These are phyloP conservation scores for Aspergillus calidoustus DNA, from an alignment of 2,329 filamentous ascomycete genomes.

Conservation along the genomic window DNA sequence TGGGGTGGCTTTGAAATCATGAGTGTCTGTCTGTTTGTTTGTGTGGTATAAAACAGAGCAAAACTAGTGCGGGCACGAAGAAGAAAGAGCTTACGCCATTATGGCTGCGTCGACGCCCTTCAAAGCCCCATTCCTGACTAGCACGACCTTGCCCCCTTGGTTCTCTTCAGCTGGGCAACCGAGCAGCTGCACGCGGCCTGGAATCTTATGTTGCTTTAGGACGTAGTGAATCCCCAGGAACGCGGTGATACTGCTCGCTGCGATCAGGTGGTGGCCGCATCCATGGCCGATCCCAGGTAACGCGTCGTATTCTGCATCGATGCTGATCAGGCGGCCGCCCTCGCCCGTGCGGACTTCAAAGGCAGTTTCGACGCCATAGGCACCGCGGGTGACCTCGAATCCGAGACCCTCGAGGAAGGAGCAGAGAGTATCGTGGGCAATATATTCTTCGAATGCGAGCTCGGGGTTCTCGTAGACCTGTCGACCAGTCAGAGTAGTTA, in stretches of 20 bases:
- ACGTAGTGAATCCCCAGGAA: constrained; percentile 53
- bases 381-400: constrained; percentile 53
- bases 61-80: too few species aligned
- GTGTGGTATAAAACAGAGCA: too few species aligned
- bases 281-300: constrained; percentile 46
- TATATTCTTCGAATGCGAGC: constrained; percentile 56
- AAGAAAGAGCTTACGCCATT: too few species aligned
- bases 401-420: constrained; percentile 51
- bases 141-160: too few species aligned
- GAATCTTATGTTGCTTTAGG: constrained; percentile 46
- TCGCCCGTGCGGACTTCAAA: constrained; percentile 54
- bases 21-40: too few species aligned
- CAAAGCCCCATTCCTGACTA: too few species aligned
- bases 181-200: constrained; percentile 40
- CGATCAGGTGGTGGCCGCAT: constrained; percentile 47
- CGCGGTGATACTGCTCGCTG: constrained; percentile 39
- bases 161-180: constrained; percentile 35
- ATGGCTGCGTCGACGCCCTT: too few species aligned
- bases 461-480: constrained; percentile 42
- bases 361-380: constrained; percentile 57
- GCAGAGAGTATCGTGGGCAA: constrained; percentile 56
- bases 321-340: constrained; percentile 42
- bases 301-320: constrained; percentile 51
- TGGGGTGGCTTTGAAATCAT: too few species aligned
- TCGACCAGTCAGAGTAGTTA: too few species aligned